Evolutionary conservation across 331 rosid species (phyloP), one percentile per base, ranked within the genome.

Genomic region (Erythrophleum ivorense): DNA sequence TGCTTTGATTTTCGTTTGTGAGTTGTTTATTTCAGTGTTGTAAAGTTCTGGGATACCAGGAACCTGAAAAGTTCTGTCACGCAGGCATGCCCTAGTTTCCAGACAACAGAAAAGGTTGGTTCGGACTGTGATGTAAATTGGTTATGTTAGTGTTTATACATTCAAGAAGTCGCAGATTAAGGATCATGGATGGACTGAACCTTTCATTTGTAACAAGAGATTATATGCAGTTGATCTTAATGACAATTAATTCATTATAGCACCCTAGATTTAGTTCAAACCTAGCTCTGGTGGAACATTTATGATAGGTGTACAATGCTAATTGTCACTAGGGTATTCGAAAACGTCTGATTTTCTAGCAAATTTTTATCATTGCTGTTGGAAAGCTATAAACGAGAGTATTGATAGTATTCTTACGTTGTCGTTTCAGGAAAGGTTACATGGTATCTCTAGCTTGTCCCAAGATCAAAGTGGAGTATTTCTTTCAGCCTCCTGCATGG

Each of bases 41-140:
- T 96, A 52, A 96, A 96, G 87, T 96, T 94, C 80, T 96, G 99
- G 99, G 99, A 96, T 79, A 88, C 95, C 66, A 96, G 99, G 86
- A 90, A 82, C 84, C 70, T 94, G 83, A 96, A 86, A 82, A 88
- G 79, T 79, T 80, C 34, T 34, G 89, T 90, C 80, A 89, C 87
- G 16, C 87, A 85, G 78, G 78, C 98, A 49, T 76, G 83, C 67
- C 97, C 97, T 78, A 84, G 80, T 73, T 90, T 85, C 6, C 87
- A 84, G 71, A 71, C 88, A 41, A 83, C 82, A 77, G 91, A 84
- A 77, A 90, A 92, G 97, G 99, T 96, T 73, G 43, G 91, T 83
- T 53, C 71, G 18, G 69, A 80, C 64, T 67, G 18, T 3, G 7
- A 40, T 29, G 43, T 66, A 45, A 78, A 79, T 68, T 79, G 46